Evolutionary conservation across 2,329 filamentous ascomycete genomes (phyloP).

Genomic region (Raffaelea ambrosiae): DNA sequence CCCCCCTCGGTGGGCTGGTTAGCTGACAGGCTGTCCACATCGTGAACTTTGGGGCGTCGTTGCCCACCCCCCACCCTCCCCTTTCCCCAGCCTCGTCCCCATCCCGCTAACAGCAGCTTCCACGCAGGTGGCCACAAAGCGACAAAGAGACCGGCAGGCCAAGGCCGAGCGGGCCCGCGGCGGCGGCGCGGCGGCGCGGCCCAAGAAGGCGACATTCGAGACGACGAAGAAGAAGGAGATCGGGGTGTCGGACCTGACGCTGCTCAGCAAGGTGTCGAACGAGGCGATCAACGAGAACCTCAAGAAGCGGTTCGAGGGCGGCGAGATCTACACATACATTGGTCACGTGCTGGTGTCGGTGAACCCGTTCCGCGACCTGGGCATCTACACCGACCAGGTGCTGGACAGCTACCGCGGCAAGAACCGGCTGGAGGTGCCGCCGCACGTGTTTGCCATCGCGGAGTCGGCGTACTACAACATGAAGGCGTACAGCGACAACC

Average conservation of each 20-base stretch:
- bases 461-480: slow-evolving; percentile 98
- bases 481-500: slow-evolving; percentile 98
- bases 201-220: slow-evolving; percentile 95
- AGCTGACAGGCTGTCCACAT: too few relatives aligned
- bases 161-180: slow-evolving; percentile 32
- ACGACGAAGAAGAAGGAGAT: slow-evolving; percentile 98
- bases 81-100: background rate
- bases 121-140: slow-evolving; percentile 43
- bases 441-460: slow-evolving; percentile 95
- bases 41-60: too few relatives aligned
- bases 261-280: slow-evolving; percentile 98
- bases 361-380: slow-evolving; percentile 94
- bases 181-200: slow-evolving; percentile 46
- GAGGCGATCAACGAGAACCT: slow-evolving; percentile 99
- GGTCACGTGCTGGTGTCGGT: slow-evolving; percentile 98
- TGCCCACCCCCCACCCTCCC: too few relatives aligned
- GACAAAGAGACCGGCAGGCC: slow-evolving; percentile 38
- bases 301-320: slow-evolving; percentile 95
- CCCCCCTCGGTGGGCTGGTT: too few relatives aligned
- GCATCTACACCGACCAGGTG: slow-evolving; percentile 94
- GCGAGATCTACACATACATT: slow-evolving; percentile 99
- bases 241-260: slow-evolving; percentile 91
- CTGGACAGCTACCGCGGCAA: slow-evolving; percentile 93
- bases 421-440: slow-evolving; percentile 89
- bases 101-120: too few relatives aligned